Evolutionary conservation across 2,329 filamentous ascomycete genomes (phyloP).

Genomic region (Colletotrichum musae): DNA sequence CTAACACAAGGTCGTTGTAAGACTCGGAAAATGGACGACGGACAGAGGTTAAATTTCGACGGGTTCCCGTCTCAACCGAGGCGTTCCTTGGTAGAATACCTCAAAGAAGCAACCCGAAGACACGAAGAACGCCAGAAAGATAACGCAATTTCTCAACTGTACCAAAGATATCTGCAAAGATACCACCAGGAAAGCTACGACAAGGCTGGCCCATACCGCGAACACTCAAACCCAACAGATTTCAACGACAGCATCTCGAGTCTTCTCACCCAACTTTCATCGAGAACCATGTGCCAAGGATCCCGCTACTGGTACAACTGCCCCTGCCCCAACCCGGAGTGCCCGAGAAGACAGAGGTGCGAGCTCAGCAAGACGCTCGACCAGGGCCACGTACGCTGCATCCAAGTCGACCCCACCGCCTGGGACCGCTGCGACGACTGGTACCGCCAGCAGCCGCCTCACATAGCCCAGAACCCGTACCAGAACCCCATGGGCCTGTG

Average conservation of each 20-base stretch:
- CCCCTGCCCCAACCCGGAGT: constrained; percentile 5
- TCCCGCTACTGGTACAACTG: constrained; percentile 8
- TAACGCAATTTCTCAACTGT: no score
- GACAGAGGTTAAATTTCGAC: no score
- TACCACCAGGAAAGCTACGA: no score
- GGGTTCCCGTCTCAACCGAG: no score
- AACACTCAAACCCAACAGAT: neutral
- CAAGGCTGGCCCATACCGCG: no score
- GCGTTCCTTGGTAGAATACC: no score
- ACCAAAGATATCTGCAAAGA: no score
- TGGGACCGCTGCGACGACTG: constrained; percentile 18
- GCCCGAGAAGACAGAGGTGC: neutral
- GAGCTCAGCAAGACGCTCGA: neutral
- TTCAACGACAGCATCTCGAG: neutral
- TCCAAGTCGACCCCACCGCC: neutral
- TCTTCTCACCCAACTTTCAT: no score
- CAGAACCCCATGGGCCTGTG: constrained; percentile 10
- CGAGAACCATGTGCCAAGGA: neutral
- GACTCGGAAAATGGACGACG: no score
- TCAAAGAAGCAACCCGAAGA: no score
- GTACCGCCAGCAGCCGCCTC: neutral
- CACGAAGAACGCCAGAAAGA: no score
- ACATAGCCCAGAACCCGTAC: neutral
- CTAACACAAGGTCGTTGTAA: no score
- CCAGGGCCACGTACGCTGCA: neutral